Conservation (phyloP, 768 basidiomycete genomes). For the Hericium rajendrae region DNA sequence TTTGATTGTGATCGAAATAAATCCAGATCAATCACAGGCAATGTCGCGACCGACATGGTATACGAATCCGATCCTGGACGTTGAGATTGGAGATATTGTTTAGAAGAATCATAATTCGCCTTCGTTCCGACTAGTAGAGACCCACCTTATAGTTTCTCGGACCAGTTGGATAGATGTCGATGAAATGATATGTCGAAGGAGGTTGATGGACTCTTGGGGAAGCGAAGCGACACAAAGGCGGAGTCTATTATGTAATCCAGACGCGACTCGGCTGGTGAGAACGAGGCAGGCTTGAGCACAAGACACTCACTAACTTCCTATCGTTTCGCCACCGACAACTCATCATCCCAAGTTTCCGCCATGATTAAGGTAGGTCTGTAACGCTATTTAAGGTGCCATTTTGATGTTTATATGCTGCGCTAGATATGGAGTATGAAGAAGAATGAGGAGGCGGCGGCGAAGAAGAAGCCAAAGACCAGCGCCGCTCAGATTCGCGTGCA, state of each 20-base stretch:
- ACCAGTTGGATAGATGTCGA: no score
- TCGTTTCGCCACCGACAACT: conserved; percentile 2
- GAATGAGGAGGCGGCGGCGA: conserved; percentile 93
- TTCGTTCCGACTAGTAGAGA: no score
- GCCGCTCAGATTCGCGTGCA: conserved; percentile 99
- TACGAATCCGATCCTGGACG: neutral
- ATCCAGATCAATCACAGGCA: conserved; percentile 76
- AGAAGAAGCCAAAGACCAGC: conserved; percentile 97
- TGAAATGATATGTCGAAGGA: no score
- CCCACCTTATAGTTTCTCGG: no score
- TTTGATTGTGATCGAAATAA: conserved; percentile 43
- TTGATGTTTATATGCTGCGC: neutral
- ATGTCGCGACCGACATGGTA: conserved; percentile 32
- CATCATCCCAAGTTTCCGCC: conserved; percentile 2
- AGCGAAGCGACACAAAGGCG: no score
- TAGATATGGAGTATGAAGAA: conserved; percentile 99
- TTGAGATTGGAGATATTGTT: no score
- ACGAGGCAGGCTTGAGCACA: neutral
- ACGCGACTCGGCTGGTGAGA: neutral
- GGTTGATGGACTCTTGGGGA: neutral
- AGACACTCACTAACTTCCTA: conserved; percentile 6
- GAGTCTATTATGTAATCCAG: no score
- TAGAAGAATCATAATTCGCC: no score
- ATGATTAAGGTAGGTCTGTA: conserved; percentile 35
- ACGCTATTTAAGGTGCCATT: no score